phyloP scores from a whole-genome alignment of 2,329 filamentous ascomycete genomes.

The Cylindrodendrum hubeiense region DNA sequence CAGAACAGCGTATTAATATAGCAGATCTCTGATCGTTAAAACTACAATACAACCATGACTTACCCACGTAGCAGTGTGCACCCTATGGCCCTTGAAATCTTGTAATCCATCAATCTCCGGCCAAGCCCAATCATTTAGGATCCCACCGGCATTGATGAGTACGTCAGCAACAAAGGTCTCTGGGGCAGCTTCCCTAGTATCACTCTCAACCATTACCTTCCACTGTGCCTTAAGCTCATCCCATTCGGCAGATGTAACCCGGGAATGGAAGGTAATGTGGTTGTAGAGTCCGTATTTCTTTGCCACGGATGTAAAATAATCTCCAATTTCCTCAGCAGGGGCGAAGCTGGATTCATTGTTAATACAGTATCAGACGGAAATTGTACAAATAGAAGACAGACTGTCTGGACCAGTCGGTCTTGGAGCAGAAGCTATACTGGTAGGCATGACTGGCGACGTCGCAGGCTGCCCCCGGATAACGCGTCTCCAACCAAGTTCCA shows the following conservation, averaged over 20 bases:
- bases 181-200: background rate
- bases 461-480: constrained; percentile 22
- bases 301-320: constrained; percentile 21
- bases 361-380: background rate
- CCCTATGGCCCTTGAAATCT: background rate
- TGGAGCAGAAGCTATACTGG: constrained; percentile 10
- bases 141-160: constrained; percentile 18
- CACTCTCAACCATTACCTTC: background rate
- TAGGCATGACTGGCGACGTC: constrained; percentile 22
- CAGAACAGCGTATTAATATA: background rate
- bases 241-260: background rate
- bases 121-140: constrained; percentile 27
- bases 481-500: constrained; percentile 22
- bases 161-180: constrained; percentile 1
- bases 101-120: constrained; percentile 14
- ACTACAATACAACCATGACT: background rate
- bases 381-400: background rate
- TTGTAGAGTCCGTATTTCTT: constrained; percentile 5
- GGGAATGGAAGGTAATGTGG: background rate
- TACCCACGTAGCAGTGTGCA: constrained; percentile 24
- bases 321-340: constrained; percentile 13
- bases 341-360: background rate
- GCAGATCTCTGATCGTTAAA: background rate
- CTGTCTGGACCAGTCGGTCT: constrained; percentile 8
- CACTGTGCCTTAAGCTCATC: background rate